Base-by-base conservation (phyloP, 768 basidiomycete species). In the Mycena metata region DNA sequence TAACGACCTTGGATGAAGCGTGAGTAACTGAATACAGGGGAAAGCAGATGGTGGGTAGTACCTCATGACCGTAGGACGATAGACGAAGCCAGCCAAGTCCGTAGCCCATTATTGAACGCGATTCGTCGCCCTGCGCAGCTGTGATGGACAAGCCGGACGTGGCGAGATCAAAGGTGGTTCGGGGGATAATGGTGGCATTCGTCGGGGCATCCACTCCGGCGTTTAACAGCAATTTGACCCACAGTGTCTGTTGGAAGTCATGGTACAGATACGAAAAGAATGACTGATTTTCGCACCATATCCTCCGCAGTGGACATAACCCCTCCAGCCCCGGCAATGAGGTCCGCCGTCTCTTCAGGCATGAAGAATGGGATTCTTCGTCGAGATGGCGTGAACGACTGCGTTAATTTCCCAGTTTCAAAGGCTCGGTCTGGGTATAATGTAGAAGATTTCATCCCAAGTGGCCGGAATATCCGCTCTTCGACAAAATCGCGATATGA, bases 251-350 rank as follows among this genome's bases (percentile, higher is more conserved):
- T 9, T 46, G 1, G 43, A 19, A 24, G 21, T 17, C 16, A 61
- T 30, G 45, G 47, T n/a, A 2, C 5, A 39, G 4, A 50, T 42
- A 12, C 8, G 10, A 6, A 35, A 57, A 11, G 35, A 42, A 21
- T 15, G 8, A 19, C 21, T 9, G 67, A 5, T 42, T 11, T 11
- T 70, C 82, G 12, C 35, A 82, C 85, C 80, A 87, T 77, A 41
- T 86, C 85, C 19, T 78, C 64, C 0, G 76, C 78, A 26, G 68
- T 83, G 36, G 84, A 83, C 33, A 85, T 82, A n/a, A 86, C 47
- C 0, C 84, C 85, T 2, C 82, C 83, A 0, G 84, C 66, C 7
- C 84, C 85, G 5, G 83, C 80, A 16, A 73, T 69, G 17, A 78
- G 33, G 0, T 75, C 70, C 8, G 63, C 72, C 7, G 39, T 64